Evolutionary conservation across 768 basidiomycete species (phyloP).

Genomic region (Gloeopeniophorella convolvens): DNA sequence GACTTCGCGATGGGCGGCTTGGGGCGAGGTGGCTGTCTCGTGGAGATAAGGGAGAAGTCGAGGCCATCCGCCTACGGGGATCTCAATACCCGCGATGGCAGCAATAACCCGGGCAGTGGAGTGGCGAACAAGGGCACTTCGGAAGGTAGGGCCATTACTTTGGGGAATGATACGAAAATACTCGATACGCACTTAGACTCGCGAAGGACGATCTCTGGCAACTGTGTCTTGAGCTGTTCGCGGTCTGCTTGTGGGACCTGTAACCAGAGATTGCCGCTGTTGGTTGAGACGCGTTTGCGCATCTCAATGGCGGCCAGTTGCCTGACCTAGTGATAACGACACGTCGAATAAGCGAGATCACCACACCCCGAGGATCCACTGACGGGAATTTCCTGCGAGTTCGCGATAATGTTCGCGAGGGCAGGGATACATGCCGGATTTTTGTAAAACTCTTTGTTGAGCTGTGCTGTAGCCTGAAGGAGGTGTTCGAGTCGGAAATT

Average conservation of each 20-base stretch:
- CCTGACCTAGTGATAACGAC: constrained; percentile 55
- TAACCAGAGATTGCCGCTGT: constrained; percentile 80
- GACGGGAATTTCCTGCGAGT: constrained; percentile 78
- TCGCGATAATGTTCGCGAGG: constrained; percentile 79
- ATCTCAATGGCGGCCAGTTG: constrained; percentile 97
- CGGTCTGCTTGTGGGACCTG: constrained; percentile 60
- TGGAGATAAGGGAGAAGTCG: constrained; percentile 85
- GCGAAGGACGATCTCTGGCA: constrained; percentile 69
- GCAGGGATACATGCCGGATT: constrained; percentile 86
- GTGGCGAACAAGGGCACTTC: constrained; percentile 85
- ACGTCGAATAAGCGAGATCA: neutral
- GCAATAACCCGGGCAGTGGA: constrained; percentile 90
- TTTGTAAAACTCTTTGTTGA: constrained; percentile 93
- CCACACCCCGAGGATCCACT: constrained; percentile 29
- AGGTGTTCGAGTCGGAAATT: neutral
- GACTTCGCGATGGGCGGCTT: constrained; percentile 80
- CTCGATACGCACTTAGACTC: constrained; percentile 69
- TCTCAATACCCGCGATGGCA: constrained; percentile 85
- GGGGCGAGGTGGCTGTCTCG: constrained; percentile 61
- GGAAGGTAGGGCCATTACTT: constrained; percentile 14
- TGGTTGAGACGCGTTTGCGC: constrained; percentile 81
- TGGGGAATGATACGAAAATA: constrained; percentile 5
- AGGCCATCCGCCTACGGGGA: constrained; percentile 74
- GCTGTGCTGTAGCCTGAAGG: constrained; percentile 76
- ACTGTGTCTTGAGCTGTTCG: constrained; percentile 74